Evolutionary conservation across 2,329 filamentous ascomycete genomes (phyloP).

Genomic region (Colletotrichum caudatum): DNA sequence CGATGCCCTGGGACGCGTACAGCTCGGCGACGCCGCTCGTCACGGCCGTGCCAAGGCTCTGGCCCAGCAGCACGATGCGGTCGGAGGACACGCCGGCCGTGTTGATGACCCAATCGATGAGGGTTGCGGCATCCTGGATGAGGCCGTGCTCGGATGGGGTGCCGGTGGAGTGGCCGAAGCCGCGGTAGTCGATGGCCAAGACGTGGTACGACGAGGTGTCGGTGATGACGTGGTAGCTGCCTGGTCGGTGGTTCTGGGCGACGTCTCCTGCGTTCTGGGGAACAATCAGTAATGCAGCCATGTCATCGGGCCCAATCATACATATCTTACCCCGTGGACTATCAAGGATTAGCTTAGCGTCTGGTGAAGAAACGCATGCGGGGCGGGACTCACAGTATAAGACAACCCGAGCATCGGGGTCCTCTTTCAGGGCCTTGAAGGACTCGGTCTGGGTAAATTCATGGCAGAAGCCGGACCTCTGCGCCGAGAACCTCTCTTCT

Average conservation of each 20-base stretch:
- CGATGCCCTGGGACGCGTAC: constrained; percentile 69
- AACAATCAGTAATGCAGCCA: neutral
- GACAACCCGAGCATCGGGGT: constrained; percentile 72
- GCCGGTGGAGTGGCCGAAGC: constrained; percentile 86
- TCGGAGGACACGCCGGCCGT: constrained; percentile 73
- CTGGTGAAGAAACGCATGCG: neutral
- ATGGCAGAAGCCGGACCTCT: constrained; percentile 61
- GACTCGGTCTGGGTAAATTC: constrained; percentile 69
- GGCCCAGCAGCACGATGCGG: constrained; percentile 84
- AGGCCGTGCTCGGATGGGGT: constrained; percentile 83
- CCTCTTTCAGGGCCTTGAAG: constrained; percentile 71
- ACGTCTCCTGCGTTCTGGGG: constrained; percentile 85
- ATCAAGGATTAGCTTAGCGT: constrained; percentile 32
- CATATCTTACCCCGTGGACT: constrained; percentile 72
- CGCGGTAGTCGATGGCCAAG: constrained; percentile 90
- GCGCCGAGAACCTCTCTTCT: constrained; percentile 69
- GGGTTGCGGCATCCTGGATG: constrained; percentile 80
- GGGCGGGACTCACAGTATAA: constrained; percentile 67
- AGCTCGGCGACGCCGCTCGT: constrained; percentile 79
- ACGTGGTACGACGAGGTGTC: constrained; percentile 82
- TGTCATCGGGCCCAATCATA: constrained; percentile 44
- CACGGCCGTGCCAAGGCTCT: constrained; percentile 90
- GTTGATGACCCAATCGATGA: constrained; percentile 78
- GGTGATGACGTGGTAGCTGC: constrained; percentile 82
- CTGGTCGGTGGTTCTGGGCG: constrained; percentile 80